Percentiles rank a stretch among this genome's conserved stretches.
Conservation (phyloP, 306 rosid genomes). For the Albizia julibrissin region DNA sequence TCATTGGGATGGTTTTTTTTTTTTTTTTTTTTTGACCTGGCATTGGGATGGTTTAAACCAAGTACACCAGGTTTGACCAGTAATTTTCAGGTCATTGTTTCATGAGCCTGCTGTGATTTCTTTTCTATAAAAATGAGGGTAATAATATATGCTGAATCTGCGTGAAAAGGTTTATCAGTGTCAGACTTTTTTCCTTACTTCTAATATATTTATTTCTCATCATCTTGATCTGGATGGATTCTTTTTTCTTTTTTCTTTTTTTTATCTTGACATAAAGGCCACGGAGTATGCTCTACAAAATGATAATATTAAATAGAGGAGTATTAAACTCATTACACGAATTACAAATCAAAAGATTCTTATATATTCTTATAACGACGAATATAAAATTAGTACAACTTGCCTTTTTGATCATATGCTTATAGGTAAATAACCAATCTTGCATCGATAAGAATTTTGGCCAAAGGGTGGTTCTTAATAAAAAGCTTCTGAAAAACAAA, state of each 20-base stretch:
- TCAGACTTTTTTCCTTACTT: neutral
- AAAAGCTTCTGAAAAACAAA: neutral
- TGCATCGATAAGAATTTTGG: neutral
- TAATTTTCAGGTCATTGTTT: neutral
- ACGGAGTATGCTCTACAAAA: neutral
- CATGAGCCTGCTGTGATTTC: slow-evolving; percentile 9
- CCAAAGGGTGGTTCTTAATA: neutral
- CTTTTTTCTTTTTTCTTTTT: neutral
- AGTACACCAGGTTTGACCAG: slow-evolving; percentile 24
- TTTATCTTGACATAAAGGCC: neutral
- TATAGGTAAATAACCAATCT: neutral
- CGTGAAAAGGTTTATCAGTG: neutral
- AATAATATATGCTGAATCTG: neutral
- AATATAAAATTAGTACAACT: neutral
- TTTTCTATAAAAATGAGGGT: neutral
- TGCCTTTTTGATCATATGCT: neutral
- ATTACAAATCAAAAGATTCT: too few relatives aligned
- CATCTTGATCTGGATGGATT: neutral
- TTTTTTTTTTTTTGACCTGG: too few relatives aligned
- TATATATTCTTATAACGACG: too few relatives aligned
- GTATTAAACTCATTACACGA: neutral
- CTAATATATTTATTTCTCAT: neutral
- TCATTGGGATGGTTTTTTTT: neutral
- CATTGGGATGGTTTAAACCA: neutral
- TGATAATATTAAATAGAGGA: neutral